Percentiles rank a stretch among this genome's conserved stretches.
These are phyloP conservation scores for Conoideocrella luteorostrata DNA, from an alignment of 2,329 filamentous ascomycete species.

Conservation along the genomic window DNA sequence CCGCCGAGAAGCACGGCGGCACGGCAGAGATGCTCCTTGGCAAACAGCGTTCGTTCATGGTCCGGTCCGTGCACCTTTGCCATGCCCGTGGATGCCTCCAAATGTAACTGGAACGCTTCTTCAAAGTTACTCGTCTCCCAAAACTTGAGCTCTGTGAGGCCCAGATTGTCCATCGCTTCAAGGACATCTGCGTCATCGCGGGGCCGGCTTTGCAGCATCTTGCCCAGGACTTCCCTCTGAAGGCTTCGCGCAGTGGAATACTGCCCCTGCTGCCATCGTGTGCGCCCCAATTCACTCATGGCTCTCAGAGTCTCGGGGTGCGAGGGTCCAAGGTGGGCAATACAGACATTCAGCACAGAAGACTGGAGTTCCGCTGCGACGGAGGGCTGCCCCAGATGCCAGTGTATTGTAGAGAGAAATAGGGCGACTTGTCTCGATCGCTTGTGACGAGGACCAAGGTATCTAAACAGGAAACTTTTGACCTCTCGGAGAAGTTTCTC, in stretches of 20 bases:
- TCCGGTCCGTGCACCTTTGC: background rate
- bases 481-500: background rate
- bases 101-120: background rate
- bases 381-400: background rate
- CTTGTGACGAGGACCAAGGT: background rate
- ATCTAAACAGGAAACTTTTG: background rate
- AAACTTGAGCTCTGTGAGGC: conserved; percentile 4
- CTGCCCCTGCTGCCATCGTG: conserved; percentile 6
- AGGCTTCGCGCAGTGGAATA: background rate
- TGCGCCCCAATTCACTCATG: conserved; percentile 3
- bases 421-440: background rate
- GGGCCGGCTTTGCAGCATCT: background rate
- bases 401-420: background rate
- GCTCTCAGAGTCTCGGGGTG: conserved; percentile 2
- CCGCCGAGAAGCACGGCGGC: background rate
- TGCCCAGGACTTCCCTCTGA: background rate
- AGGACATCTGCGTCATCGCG: background rate
- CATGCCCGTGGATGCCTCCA: background rate
- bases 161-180: conserved; percentile 3
- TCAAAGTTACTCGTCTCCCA: conserved; percentile 1
- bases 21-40: conserved; percentile 3
- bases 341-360: background rate
- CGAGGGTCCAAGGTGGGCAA: background rate
- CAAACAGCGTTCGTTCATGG: background rate
- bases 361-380: background rate